phyloP scores from a whole-genome alignment of 441 rosid genomes.

The Syzygium syzygioides region DNA sequence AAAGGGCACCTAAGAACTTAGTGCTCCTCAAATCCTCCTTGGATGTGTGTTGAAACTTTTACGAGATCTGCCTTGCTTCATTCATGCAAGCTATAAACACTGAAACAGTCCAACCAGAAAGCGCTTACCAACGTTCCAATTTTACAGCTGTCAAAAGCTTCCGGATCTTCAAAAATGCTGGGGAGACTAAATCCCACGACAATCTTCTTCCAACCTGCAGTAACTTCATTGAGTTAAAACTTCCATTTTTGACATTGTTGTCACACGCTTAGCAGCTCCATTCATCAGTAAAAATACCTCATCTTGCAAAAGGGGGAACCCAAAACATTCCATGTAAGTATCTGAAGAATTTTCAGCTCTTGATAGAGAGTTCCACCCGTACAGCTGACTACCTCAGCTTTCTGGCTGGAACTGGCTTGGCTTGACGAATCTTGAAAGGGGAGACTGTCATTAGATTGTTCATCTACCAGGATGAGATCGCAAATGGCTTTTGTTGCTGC shows the following conservation, averaged over 20 bases:
- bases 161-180: slow-evolving; percentile 47
- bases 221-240: slow-evolving; percentile 1
- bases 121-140: slow-evolving; percentile 44
- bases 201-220: slow-evolving; percentile 49
- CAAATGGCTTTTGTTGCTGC: slow-evolving; percentile 60
- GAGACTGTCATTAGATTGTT: slow-evolving; percentile 41
- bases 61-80: background rate
- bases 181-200: slow-evolving; percentile 45
- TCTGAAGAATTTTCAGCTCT: slow-evolving; percentile 37
- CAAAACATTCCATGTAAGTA: slow-evolving; percentile 48
- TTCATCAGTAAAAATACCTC: slow-evolving; percentile 39
- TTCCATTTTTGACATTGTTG: background rate
- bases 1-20: background rate
- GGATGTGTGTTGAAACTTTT: background rate
- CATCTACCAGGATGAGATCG: slow-evolving; percentile 59
- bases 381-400: slow-evolving; percentile 37
- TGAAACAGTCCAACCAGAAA: background rate
- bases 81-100: background rate
- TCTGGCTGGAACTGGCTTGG: slow-evolving; percentile 85
- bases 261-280: slow-evolving; percentile 2
- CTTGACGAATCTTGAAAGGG: slow-evolving; percentile 75
- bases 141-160: slow-evolving; percentile 39
- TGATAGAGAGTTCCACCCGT: slow-evolving; percentile 45
- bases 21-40: background rate
- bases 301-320: slow-evolving; percentile 82